Base-by-base conservation (phyloP, 2,329 filamentous ascomycete genomes). In the Boeremia lycopersici region DNA sequence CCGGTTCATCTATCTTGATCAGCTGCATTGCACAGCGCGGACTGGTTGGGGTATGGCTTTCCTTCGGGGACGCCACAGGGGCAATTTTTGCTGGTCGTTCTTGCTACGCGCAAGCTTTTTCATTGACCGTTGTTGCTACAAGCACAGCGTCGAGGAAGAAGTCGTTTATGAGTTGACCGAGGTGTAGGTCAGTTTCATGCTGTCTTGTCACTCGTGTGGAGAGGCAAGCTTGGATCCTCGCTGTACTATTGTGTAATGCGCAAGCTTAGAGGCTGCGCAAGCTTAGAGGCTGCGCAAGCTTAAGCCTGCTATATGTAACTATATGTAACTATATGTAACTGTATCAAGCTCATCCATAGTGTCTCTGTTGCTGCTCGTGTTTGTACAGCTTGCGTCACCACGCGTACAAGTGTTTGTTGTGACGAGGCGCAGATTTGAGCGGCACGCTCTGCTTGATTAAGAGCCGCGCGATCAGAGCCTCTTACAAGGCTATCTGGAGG, bases 101-200 rank as follows among this genome's bases (percentile, higher is more conserved):
- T 49, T 19, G 30, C 47, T 29, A 23, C 19, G 19, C 6, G 48
- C 33, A 34, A 7, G 31, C 47, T 56, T 55, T 65, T 64, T 60
- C 59, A 62, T 49, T 49, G 39, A 42, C 15, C 15, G 36, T 11
- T 42, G 41, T 33, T 23, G 19, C 31, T 8, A 6, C 3, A 11
- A n/a, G 39, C 6, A 6, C 28, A 23, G 47, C 11, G 25, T 49
- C 30, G 39, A 49, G 38, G 47, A 43, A 49, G 47, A 46, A 45
- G 40, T 40, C 19, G 29, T 12, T 26, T 25, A 4, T 13, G 36
- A n/a, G 19, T 9, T 38, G 35, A 38, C 5, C 5, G 19, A 23
- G 19, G 5, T 5, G 19, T 23, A 23, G 19, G 19, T 23, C 2
- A 23, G 19, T 23, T 23, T 23, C 19, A 5, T 23, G 19, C 19